Conservation (phyloP, 495 filamentous ascomycete species). For the Halenospora varia region DNA sequence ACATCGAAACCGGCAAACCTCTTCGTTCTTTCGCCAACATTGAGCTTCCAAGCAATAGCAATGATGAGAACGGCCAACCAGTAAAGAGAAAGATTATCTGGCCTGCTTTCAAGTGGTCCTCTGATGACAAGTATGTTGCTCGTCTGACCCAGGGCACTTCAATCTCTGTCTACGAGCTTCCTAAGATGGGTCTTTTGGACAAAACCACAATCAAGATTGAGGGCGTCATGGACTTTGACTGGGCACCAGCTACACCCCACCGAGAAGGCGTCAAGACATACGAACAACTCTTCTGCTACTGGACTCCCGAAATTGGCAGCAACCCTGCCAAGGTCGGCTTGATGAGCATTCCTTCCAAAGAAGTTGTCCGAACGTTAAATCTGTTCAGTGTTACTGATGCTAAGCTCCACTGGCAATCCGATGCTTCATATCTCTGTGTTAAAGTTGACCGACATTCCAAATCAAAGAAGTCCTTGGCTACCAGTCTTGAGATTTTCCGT, state of each 20-base stretch:
- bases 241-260: conserved; percentile 77
- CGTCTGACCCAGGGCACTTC: conserved; percentile 82
- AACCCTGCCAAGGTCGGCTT: conserved; percentile 96
- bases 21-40: conserved; percentile 88
- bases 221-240: conserved; percentile 95
- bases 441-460: conserved; percentile 99
- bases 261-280: conserved; percentile 81
- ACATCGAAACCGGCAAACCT: conserved; percentile 84
- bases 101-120: conserved; percentile 99
- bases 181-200: conserved; percentile 85
- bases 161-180: conserved; percentile 92
- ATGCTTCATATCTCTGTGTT: conserved; percentile 89
- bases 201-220: conserved; percentile 92
- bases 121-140: conserved; percentile 95
- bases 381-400: conserved; percentile 96
- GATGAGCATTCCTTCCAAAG: conserved; percentile 93
- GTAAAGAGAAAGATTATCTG: conserved; percentile 89
- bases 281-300: conserved; percentile 96
- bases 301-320: conserved; percentile 97
- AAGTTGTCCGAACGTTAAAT: conserved; percentile 88
- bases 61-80: conserved; percentile 59
- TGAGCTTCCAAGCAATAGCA: conserved; percentile 58
- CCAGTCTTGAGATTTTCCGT: conserved; percentile 97
- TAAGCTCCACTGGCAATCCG: conserved; percentile 96
- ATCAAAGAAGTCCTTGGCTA: conserved; percentile 95